Base-by-base conservation (phyloP, 345 rosid species). In the Pelargonium nanum region DNA sequence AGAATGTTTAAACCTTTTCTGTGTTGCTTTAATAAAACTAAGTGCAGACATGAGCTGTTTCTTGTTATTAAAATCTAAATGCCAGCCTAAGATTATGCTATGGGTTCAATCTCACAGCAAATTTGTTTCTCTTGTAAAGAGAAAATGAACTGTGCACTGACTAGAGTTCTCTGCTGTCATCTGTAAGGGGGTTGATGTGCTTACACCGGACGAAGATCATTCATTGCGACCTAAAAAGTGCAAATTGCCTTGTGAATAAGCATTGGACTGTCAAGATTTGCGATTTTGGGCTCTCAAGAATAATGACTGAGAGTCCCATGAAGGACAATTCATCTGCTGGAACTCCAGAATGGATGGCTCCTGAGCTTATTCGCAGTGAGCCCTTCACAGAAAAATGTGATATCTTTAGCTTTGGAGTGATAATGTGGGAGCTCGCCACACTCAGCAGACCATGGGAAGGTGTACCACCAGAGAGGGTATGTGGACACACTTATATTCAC, bases 331-430 rank as follows among this genome's bases (percentile, higher is more conserved):
- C 95, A 32, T 90, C 91, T 50, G 97, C 97, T 20, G 99, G 99
- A 76, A 90, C 99, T 22, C 99, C 96, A 13, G 96, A 90, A 74
- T 94, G 99, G 99, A 94, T 94, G 99, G 97, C 96, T 63, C 99
- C 99, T 22, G 97, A 94, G 58, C 99, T 94, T 32, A 84, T 86
- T 45, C 89, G 95, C 24, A 87, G 84, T 45, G 96, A 89, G 56
- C 91, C 91, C 45, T 90, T 94, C 76, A 81, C 95, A 15, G 97
- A 88, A 72, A 94, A 94, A 72, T 94, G 95, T 10, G 99, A 94
- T 73, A 94, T 94, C 73, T 94, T 94, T 77, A 94, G 99, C 79
- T 79, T 94, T 26, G 99, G 99, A 53, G 96, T 94, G 19, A 86
- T 94, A 65, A 90, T 90, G 87, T 94, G 99, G 97, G 99, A 94